Conservation (phyloP, 2,329 filamentous ascomycete species). For the Cladosporium sp. region DNA sequence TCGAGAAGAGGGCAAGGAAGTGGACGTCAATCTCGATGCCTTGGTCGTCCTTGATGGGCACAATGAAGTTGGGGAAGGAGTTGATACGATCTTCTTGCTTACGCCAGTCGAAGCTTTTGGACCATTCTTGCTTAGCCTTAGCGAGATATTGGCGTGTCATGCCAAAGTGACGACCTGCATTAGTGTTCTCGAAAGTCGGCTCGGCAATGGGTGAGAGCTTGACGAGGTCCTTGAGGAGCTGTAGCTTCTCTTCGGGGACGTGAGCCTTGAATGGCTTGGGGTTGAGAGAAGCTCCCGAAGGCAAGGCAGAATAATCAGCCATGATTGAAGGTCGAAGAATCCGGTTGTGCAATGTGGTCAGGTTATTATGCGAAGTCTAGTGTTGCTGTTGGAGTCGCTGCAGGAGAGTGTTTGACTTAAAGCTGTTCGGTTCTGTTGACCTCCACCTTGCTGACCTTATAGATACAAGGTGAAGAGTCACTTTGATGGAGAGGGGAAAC, state of each 20-base stretch:
- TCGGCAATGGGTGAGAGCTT: conserved; percentile 46
- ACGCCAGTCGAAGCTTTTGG: conserved; percentile 35
- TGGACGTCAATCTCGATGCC: conserved; percentile 42
- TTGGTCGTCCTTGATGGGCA: conserved; percentile 37
- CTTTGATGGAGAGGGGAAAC: too few relatives aligned
- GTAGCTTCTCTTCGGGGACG: conserved; percentile 41
- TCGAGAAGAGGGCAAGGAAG: conserved; percentile 52
- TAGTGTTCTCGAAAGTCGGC: conserved; percentile 45
- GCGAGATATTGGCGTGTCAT: conserved; percentile 45
- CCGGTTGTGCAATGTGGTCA: not conserved
- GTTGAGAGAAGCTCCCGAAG: conserved; percentile 32
- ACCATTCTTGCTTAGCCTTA: conserved; percentile 34
- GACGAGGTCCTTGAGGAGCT: conserved; percentile 44
- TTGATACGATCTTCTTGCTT: conserved; percentile 42
- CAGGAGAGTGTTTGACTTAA: too few relatives aligned
- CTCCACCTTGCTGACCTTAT: too few relatives aligned
- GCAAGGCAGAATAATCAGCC: conserved; percentile 27
- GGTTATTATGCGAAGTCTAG: too few relatives aligned
- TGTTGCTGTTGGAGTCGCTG: too few relatives aligned
- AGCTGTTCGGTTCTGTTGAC: too few relatives aligned
- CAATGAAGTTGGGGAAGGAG: conserved; percentile 48
- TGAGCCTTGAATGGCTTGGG: conserved; percentile 40
- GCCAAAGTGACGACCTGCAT: conserved; percentile 37
- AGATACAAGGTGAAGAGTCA: too few relatives aligned
- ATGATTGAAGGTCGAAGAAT: conserved; percentile 8